A percentile compares a stretch with the other conserved stretches of the same genome.
Conservation (phyloP, 176 grass and related monocot genomes). For the Dendrocalamus sinicus region DNA sequence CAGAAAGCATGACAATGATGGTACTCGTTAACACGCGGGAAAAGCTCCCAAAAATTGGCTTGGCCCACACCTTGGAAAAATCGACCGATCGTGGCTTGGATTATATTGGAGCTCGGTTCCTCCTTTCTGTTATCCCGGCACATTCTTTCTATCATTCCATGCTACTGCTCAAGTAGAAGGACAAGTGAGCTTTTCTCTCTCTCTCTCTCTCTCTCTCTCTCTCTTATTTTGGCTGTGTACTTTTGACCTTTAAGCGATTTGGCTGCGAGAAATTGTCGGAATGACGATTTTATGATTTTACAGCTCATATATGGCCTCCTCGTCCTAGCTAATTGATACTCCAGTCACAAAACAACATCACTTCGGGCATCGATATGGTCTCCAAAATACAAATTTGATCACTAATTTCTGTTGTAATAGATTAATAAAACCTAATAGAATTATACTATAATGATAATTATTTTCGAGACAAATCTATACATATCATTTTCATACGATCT, state of each 20-base stretch:
- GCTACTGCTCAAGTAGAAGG: background rate
- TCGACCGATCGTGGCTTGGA: background rate
- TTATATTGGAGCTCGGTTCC: background rate
- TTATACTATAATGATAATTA: too few relatives aligned
- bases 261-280: background rate
- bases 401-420: too few relatives aligned
- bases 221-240: background rate
- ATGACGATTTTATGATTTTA: too few relatives aligned
- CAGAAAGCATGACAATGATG: conserved; percentile 32
- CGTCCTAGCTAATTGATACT: too few relatives aligned
- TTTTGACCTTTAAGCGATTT: background rate
- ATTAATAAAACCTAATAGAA: too few relatives aligned
- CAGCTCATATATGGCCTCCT: too few relatives aligned
- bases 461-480: too few relatives aligned
- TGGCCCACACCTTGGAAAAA: background rate
- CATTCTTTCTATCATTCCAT: background rate
- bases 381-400: too few relatives aligned
- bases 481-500: too few relatives aligned
- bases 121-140: conserved; percentile 18
- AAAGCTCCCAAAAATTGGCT: conserved; percentile 28
- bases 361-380: too few relatives aligned
- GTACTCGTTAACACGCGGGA: conserved; percentile 33
- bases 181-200: background rate
- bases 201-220: background rate
- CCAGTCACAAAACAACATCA: too few relatives aligned